Evolutionary conservation across 164 flowering plant species (phyloP).

Genomic region (Magnolia changhungtana): DNA sequence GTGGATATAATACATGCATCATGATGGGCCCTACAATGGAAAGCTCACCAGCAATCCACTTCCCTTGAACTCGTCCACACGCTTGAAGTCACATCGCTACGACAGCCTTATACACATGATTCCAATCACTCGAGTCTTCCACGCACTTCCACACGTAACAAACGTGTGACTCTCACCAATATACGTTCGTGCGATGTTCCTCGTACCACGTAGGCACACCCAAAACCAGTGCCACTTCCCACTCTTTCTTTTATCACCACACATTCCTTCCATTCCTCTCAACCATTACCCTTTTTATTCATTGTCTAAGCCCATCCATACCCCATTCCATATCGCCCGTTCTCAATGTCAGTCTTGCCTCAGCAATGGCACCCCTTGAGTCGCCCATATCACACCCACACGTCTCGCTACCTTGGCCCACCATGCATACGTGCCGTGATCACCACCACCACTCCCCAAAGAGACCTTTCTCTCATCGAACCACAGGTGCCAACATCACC

Average conservation of each 20-base stretch:
- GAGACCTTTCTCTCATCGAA: not conserved
- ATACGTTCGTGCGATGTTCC: not conserved
- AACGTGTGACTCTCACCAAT: not conserved
- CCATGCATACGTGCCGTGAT: too few relatives aligned
- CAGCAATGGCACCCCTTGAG: too few relatives aligned
- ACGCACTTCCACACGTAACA: not conserved
- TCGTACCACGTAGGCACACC: not conserved
- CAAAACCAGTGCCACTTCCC: not conserved
- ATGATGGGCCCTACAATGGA: too few relatives aligned
- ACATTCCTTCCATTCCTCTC: not conserved
- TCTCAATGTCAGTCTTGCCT: too few relatives aligned
- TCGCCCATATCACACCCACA: too few relatives aligned
- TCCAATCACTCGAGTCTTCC: not conserved
- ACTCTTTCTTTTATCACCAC: not conserved
- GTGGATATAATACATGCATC: too few relatives aligned
- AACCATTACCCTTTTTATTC: not conserved
- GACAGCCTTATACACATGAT: too few relatives aligned
- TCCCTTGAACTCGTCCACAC: too few relatives aligned
- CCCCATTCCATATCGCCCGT: not conserved
- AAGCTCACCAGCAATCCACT: too few relatives aligned
- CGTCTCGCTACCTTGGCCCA: too few relatives aligned
- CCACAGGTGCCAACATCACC: not conserved
- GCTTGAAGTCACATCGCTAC: too few relatives aligned
- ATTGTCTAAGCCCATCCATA: not conserved
- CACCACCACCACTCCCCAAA: slow-evolving; percentile 20